Base-by-base conservation (phyloP, 2,329 filamentous ascomycete genomes). In the Aspergillus glaucus region DNA sequence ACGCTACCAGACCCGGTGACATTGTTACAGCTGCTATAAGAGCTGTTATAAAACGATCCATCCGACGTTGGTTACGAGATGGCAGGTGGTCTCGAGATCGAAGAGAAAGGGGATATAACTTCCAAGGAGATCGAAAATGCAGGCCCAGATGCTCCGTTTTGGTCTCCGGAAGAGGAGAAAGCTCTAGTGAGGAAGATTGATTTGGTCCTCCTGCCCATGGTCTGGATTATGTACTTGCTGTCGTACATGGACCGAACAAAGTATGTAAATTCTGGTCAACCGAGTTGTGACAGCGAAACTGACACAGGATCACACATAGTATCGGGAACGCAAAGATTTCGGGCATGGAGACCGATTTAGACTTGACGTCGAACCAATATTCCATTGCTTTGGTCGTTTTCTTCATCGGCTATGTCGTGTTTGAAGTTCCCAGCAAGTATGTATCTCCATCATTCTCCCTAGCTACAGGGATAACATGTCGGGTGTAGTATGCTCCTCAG, bases 351-450 rank as follows among this genome's bases (percentile, higher is more conserved):
- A 37, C 22, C 4, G 59, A 60, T 34, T 45, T 62, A 1, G 40
- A 51, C 9, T 26, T 60, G 21, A 54, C 49, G 2, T 62, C 75
- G 3, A 67, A 69, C 50, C 62, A 79, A 55, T 81, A 80, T 58
- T 74, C 71, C 1, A 70, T 76, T 51, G 64, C 72, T 2, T 59
- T 81, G 15, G 71, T 79, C 1, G 74, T 81, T 5, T 81, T 80
- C 65, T 80, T 79, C 56, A 68, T 77, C 48, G 68, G 64, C 30
- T 79, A 81, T 56, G 72, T 81, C 36, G 55, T 76, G 12, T 79
- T 76, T 53, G 77, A 80, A 56, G 69, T 78, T 1, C 77, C 77
- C 0, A 77, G 73, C 47, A 80, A 79, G 61, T 73, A 42, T 8
- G 57, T 42, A 14, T 15, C 7, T 1, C 6, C 26, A 17, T 8